Percentiles rank a stretch among this genome's conserved stretches.
These are phyloP conservation scores for Cercospora sp. DNA, from an alignment of 2,329 filamentous ascomycete genomes.

Conservation along the genomic window DNA sequence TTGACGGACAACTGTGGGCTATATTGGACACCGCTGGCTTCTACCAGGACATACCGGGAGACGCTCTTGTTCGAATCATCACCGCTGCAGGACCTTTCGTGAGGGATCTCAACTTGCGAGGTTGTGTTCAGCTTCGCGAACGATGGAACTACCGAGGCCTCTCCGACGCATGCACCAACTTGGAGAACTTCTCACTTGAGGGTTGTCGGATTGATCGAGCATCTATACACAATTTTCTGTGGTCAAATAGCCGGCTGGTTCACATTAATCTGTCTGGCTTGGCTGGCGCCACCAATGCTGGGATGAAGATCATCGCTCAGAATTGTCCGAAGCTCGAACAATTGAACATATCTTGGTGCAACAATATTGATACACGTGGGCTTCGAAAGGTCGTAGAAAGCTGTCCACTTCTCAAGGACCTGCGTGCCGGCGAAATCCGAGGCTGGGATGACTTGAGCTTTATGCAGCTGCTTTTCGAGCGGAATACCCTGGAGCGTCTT, in stretches of 20 bases:
- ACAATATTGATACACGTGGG: slow-evolving; percentile 75
- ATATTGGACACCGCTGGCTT: slow-evolving; percentile 75
- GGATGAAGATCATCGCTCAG: slow-evolving; percentile 80
- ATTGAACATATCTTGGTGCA: slow-evolving; percentile 92
- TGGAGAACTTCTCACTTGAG: slow-evolving; percentile 84
- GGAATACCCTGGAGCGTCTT: slow-evolving; percentile 80
- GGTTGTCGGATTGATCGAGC: slow-evolving; percentile 83
- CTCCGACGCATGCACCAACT: slow-evolving; percentile 79
- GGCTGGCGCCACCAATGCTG: slow-evolving; percentile 73
- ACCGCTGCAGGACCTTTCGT: slow-evolving; percentile 84
- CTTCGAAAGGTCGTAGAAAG: slow-evolving; percentile 69
- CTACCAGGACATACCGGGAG: slow-evolving; percentile 81
- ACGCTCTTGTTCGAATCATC: slow-evolving; percentile 82
- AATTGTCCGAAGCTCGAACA: slow-evolving; percentile 79
- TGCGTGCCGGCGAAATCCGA: slow-evolving; percentile 77
- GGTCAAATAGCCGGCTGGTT: slow-evolving; percentile 75
- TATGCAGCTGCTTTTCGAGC: slow-evolving; percentile 71
- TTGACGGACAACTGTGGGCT: slow-evolving; percentile 92
- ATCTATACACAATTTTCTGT: slow-evolving; percentile 73
- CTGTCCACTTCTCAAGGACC: slow-evolving; percentile 72
- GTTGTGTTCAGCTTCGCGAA: slow-evolving; percentile 85
- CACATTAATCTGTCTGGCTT: slow-evolving; percentile 85
- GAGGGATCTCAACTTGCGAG: slow-evolving; percentile 83
- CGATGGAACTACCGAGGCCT: slow-evolving; percentile 75
- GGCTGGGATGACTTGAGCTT: slow-evolving; percentile 76